Percentiles rank a stretch among this genome's conserved stretches.
phyloP scores from a whole-genome alignment of 108 stramenopile genomes.

The Nitzschia sp. region DNA sequence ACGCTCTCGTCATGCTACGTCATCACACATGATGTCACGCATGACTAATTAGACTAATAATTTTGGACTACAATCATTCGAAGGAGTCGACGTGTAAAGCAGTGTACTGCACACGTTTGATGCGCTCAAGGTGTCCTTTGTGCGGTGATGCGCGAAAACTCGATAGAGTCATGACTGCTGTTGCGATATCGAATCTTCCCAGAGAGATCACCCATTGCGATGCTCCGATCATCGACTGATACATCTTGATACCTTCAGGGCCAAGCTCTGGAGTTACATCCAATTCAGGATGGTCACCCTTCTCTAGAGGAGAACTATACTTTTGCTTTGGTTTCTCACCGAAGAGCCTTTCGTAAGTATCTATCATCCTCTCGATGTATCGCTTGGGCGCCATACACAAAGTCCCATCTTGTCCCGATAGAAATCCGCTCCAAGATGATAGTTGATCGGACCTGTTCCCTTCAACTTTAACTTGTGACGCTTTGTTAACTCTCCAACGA shows the following conservation, averaged over 20 bases:
- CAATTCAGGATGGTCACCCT: slow-evolving; percentile 24
- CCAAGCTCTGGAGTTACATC: not conserved
- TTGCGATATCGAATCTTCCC: no score
- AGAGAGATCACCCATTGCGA: slow-evolving; percentile 35
- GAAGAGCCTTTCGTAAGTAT: slow-evolving; percentile 25
- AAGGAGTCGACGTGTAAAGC: no score
- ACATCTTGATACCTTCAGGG: slow-evolving; percentile 3
- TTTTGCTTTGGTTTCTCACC: no score
- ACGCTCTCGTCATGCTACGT: no score
- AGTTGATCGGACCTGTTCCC: no score
- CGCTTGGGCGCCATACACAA: slow-evolving; percentile 21
- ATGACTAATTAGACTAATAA: no score
- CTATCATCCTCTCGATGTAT: slow-evolving; percentile 40
- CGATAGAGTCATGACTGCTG: no score
- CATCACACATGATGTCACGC: no score
- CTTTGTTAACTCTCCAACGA: no score
- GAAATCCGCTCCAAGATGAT: no score
- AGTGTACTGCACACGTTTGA: no score
- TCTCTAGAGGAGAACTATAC: slow-evolving; percentile 10
- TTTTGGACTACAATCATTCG: no score
- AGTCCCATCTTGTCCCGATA: slow-evolving; percentile 31
- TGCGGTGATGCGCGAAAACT: slow-evolving; percentile 20
- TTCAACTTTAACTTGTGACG: slow-evolving; percentile 39
- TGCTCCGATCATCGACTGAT: slow-evolving; percentile 23
- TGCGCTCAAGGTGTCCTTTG: slow-evolving; percentile 19